Percentiles rank a stretch among this genome's conserved stretches.
Conservation (phyloP, 2,329 filamentous ascomycete species). For the Sordariomycetes sp. region DNA sequence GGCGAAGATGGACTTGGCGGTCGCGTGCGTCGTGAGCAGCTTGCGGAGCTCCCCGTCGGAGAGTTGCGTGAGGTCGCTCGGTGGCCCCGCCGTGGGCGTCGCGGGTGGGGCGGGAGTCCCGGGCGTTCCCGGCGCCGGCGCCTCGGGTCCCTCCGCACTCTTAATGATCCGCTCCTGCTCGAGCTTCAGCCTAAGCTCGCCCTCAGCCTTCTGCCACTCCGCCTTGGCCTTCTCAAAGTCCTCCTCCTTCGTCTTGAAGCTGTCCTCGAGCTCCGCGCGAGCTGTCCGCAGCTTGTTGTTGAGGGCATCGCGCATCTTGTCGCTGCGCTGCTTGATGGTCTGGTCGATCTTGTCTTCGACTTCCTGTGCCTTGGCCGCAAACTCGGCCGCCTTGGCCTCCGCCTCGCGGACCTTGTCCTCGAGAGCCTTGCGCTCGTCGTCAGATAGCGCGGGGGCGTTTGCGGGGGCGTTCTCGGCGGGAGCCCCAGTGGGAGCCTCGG, state of each 20-base stretch:
- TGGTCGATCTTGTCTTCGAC: slow-evolving; percentile 51
- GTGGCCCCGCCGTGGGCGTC: slow-evolving; percentile 20
- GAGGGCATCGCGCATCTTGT: slow-evolving; percentile 58
- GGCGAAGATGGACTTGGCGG: slow-evolving; percentile 46
- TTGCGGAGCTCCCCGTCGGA: slow-evolving; percentile 46
- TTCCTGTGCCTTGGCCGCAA: slow-evolving; percentile 52
- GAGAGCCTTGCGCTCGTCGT: slow-evolving; percentile 48
- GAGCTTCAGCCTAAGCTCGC: slow-evolving; percentile 36
- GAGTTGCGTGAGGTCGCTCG: slow-evolving; percentile 34
- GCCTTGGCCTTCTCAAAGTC: slow-evolving; percentile 3
- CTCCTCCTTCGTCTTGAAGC: slow-evolving; percentile 27
- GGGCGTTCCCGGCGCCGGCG: slow-evolving; percentile 23
- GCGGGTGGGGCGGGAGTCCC: slow-evolving; percentile 23
- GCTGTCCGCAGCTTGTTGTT: slow-evolving; percentile 63
- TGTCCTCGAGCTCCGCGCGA: slow-evolving; percentile 37
- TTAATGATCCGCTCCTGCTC: slow-evolving; percentile 56
- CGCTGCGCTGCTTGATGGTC: slow-evolving; percentile 53
- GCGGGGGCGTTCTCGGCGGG: slow-evolving; percentile 10
- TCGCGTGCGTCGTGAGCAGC: slow-evolving; percentile 44
- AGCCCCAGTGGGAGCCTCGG: neutral
- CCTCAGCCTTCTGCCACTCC: slow-evolving; percentile 35
- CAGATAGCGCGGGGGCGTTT: slow-evolving; percentile 26
- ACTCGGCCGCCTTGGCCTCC: slow-evolving; percentile 51
- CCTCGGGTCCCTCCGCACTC: slow-evolving; percentile 37
- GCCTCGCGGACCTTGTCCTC: slow-evolving; percentile 51